These are phyloP conservation scores for Oropetium thomaeum DNA, from an alignment of 176 grass and related monocot genomes.

Conservation along the genomic window DNA sequence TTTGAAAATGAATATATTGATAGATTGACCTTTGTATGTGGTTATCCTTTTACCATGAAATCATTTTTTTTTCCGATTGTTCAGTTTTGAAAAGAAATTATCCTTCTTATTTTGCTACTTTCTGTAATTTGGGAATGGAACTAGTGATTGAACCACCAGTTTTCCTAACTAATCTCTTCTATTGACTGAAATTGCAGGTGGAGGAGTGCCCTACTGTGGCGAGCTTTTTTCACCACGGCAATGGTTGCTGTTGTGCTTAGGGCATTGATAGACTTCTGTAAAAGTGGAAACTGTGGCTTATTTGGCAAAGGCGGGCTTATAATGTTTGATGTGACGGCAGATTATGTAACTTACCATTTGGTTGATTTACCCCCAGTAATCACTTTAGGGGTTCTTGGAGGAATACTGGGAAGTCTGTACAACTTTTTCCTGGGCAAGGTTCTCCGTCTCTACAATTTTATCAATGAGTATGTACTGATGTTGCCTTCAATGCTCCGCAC, in stretches of 20 bases:
- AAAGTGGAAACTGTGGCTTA: slow-evolving; percentile 76
- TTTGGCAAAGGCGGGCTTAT: slow-evolving; percentile 97
- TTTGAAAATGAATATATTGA: slow-evolving; percentile 26
- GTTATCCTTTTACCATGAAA: slow-evolving; percentile 6
- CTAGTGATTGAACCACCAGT: too few relatives aligned
- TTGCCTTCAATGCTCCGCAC: slow-evolving; percentile 17
- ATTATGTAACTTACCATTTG: slow-evolving; percentile 57
- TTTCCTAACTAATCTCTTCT: too few relatives aligned
- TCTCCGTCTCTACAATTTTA: slow-evolving; percentile 74
- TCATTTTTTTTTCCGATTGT: too few relatives aligned
- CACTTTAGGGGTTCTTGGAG: slow-evolving; percentile 72
- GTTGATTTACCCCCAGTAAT: slow-evolving; percentile 68
- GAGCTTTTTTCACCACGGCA: slow-evolving; percentile 93
- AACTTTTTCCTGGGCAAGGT: slow-evolving; percentile 77
- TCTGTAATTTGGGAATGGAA: too few relatives aligned
- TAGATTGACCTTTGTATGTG: background rate
- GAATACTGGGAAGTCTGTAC: slow-evolving; percentile 79
- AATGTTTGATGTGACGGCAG: slow-evolving; percentile 94
- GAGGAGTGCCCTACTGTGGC: slow-evolving; percentile 92
- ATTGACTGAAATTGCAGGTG: slow-evolving; percentile 89
- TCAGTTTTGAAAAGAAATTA: too few relatives aligned
- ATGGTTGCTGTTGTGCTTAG: slow-evolving; percentile 78
- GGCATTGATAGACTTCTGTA: slow-evolving; percentile 83
- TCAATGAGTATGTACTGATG: slow-evolving; percentile 63
- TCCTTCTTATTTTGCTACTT: background rate